phyloP scores from a whole-genome alignment of 495 filamentous ascomycete species.

The Neurospora discreta region DNA sequence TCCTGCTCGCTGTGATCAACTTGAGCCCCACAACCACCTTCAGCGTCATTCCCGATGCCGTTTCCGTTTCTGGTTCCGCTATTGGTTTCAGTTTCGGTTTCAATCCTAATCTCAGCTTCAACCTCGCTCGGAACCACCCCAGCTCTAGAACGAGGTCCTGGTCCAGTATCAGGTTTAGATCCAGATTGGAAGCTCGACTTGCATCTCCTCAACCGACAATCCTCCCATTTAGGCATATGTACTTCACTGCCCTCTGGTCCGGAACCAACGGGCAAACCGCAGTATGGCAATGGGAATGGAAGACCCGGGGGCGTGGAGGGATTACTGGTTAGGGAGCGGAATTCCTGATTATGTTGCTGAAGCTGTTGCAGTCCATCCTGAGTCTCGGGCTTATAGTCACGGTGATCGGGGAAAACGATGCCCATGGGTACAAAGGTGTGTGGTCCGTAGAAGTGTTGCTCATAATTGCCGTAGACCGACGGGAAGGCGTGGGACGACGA shows the following conservation, averaged over 20 bases:
- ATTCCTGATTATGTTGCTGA: not conserved
- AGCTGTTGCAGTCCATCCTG: not conserved
- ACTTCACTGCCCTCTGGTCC: conserved; percentile 24
- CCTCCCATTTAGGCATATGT: conserved; percentile 15
- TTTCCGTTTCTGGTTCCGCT: not conserved
- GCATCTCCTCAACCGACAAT: conserved; percentile 7
- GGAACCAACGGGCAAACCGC: conserved; percentile 30
- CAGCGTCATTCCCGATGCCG: not conserved
- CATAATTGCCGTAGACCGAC: not conserved
- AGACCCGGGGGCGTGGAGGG: not conserved
- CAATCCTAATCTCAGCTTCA: not conserved
- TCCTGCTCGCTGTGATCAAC: not conserved
- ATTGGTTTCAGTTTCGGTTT: not conserved
- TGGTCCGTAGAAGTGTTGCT: not conserved
- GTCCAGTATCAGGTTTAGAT: not conserved
- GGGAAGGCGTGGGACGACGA: not conserved
- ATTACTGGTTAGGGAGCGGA: not conserved
- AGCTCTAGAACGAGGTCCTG: not conserved
- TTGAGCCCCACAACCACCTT: not conserved
- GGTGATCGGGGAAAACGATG: not conserved
- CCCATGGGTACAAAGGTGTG: not conserved
- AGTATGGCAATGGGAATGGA: not conserved
- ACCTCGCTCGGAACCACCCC: not conserved
- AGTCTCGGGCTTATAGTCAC: not conserved
- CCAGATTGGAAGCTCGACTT: not conserved